Evolutionary conservation across 2,329 filamentous ascomycete species (phyloP).

Genomic region (Paraconiothyrium brasiliense): DNA sequence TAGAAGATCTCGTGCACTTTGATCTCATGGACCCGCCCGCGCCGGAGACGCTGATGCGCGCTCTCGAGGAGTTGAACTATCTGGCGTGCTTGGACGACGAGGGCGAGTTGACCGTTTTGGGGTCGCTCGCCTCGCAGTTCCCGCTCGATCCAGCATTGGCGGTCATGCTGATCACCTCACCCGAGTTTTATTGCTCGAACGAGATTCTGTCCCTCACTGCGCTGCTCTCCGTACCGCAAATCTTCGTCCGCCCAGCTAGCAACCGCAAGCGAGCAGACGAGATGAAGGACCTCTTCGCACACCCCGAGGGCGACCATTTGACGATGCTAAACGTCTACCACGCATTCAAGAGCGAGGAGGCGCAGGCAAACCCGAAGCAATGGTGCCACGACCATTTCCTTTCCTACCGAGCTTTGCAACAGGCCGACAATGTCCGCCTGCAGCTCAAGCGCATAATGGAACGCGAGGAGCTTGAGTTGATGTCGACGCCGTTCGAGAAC

Average conservation of each 20-base stretch:
- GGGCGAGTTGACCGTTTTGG: constrained; percentile 87
- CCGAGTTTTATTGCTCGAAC: constrained; percentile 98
- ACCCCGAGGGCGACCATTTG: constrained; percentile 92
- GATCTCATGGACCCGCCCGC: constrained; percentile 98
- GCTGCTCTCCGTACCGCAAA: constrained; percentile 90
- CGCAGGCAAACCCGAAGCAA: constrained; percentile 78
- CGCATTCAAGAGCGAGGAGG: constrained; percentile 83
- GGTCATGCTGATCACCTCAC: constrained; percentile 97
- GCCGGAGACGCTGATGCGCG: constrained; percentile 97
- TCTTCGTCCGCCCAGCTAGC: constrained; percentile 87
- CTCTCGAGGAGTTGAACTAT: constrained; percentile 96
- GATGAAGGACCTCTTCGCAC: constrained; percentile 94
- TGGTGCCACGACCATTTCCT: constrained; percentile 99
- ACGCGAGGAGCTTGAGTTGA: constrained; percentile 81
- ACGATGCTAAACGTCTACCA: constrained; percentile 98
- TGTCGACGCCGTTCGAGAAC: constrained; percentile 90
- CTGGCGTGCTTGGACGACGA: constrained; percentile 96
- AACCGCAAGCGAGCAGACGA: constrained; percentile 92
- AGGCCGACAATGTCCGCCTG: constrained; percentile 90
- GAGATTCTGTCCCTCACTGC: constrained; percentile 96
- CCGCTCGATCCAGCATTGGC: constrained; percentile 92
- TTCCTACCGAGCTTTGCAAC: constrained; percentile 85
- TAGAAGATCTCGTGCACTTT: constrained; percentile 96
- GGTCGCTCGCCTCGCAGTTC: constrained; percentile 90
- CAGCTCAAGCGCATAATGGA: constrained; percentile 98